Evolutionary conservation across 805 yeast species (phyloP).

Genomic region (Pichia deserticola): DNA sequence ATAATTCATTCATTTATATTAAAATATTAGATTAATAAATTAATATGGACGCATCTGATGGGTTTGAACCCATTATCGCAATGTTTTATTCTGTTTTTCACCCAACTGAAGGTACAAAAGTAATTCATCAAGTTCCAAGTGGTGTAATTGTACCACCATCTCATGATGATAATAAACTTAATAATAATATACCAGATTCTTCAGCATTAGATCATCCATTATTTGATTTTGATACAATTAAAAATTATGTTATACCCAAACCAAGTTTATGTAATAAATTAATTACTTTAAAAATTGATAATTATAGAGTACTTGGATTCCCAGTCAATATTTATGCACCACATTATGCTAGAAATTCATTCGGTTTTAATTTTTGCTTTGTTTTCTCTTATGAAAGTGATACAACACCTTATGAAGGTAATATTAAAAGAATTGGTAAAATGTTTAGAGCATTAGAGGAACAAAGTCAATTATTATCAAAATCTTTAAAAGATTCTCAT

Average conservation of each 20-base stretch:
- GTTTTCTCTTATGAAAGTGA: conserved; percentile 81
- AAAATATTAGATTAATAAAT: no score
- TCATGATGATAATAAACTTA: conserved; percentile 16
- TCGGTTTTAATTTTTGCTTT: conserved; percentile 88
- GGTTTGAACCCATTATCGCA: conserved; percentile 84
- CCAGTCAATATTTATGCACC: conserved; percentile 77
- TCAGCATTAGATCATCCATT: conserved; percentile 33
- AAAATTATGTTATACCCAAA: conserved; percentile 90
- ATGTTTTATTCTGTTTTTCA: conserved; percentile 88
- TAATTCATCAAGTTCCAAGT: conserved; percentile 83
- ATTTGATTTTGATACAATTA: conserved; percentile 77
- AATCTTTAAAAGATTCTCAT: conserved; percentile 36
- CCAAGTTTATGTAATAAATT: conserved; percentile 82
- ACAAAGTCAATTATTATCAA: conserved; percentile 70
- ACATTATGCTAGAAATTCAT: conserved; percentile 82
- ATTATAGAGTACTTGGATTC: conserved; percentile 71
- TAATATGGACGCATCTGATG: conserved; percentile 31
- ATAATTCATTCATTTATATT: not conserved
- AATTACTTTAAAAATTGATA: conserved; percentile 63
- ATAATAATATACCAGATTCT: conserved; percentile 21
- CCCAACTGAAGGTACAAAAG: conserved; percentile 92
- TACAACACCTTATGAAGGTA: conserved; percentile 78
- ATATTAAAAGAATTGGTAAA: conserved; percentile 73
- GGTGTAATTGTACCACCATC: conserved; percentile 46
- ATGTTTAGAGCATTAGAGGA: conserved; percentile 90